phyloP scores from a whole-genome alignment of 306 rosid genomes.

The Ochetophila trinervis region DNA sequence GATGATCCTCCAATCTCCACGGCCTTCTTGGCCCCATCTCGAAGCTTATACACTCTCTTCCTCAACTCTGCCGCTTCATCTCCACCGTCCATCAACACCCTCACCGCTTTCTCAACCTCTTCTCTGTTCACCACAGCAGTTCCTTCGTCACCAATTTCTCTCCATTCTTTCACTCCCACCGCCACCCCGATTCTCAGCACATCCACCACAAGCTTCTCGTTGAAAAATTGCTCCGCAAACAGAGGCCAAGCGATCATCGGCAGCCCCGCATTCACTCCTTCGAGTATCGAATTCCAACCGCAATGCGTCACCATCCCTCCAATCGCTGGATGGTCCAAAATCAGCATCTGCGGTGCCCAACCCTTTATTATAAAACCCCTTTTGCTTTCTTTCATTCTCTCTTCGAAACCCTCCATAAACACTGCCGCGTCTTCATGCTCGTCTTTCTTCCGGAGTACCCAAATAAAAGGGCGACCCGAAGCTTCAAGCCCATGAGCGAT shows the following conservation, averaged over 20 bases:
- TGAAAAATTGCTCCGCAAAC: neutral
- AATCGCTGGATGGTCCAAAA: neutral
- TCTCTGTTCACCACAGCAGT: neutral
- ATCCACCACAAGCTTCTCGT: neutral
- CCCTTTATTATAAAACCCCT: neutral
- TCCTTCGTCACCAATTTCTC: neutral
- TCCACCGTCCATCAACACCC: neutral
- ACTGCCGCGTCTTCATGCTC: neutral
- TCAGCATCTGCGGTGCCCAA: neutral
- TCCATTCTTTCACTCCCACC: neutral
- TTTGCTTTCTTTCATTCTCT: neutral
- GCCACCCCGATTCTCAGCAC: neutral
- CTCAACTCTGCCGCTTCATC: neutral
- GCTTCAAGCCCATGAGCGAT: slow-evolving; percentile 11
- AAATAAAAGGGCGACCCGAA: slow-evolving; percentile 7
- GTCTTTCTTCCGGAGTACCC: slow-evolving; percentile 3
- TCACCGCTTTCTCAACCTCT: neutral
- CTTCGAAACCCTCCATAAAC: neutral
- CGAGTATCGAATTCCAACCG: slow-evolving; percentile 1
- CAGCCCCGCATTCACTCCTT: neutral
- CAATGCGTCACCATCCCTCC: neutral
- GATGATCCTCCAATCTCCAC: slow-evolving; percentile 49
- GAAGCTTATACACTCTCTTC: neutral
- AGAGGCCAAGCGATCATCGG: neutral
- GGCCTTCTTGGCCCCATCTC: neutral